phyloP scores from a whole-genome alignment of 305 asterid species.

The Fraxinus velutina region DNA sequence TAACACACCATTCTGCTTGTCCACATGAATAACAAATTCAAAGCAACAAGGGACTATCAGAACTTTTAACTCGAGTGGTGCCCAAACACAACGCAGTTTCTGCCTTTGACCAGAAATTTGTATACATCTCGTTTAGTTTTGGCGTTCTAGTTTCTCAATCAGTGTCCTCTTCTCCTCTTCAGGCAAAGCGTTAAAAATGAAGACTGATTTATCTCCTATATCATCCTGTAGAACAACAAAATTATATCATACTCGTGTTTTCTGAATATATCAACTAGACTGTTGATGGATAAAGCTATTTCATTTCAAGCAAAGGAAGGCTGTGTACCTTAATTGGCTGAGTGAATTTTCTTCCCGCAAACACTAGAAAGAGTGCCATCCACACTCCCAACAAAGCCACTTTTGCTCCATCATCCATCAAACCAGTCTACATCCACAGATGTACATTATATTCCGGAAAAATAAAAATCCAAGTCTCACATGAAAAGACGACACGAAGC shows the following conservation, averaged over 20 bases:
- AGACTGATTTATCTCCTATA: constrained; percentile 88
- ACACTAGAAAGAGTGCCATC: constrained; percentile 73
- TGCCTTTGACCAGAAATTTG: neutral
- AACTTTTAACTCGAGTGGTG: neutral
- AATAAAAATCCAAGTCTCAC: neutral
- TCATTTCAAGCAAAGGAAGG: constrained; percentile 1
- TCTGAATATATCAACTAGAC: neutral
- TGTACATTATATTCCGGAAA: neutral
- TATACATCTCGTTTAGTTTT: constrained; percentile 19
- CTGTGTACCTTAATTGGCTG: constrained; percentile 78
- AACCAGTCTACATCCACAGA: constrained; percentile 46
- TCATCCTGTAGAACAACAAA: constrained; percentile 61
- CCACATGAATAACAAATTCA: neutral
- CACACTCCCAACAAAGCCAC: constrained; percentile 57
- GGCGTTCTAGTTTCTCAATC: constrained; percentile 48
- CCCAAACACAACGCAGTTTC: neutral
- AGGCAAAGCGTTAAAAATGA: constrained; percentile 68
- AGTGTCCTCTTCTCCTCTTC: constrained; percentile 57
- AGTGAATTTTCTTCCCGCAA: constrained; percentile 89
- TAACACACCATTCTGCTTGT: neutral
- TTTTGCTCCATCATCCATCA: constrained; percentile 75
- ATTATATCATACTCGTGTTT: neutral
- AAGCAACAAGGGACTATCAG: neutral
- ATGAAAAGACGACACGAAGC: neutral
- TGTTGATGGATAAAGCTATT: neutral